Base-by-base conservation (phyloP, 257 asterid genomes). In the Nicotiana benthamiana region DNA sequence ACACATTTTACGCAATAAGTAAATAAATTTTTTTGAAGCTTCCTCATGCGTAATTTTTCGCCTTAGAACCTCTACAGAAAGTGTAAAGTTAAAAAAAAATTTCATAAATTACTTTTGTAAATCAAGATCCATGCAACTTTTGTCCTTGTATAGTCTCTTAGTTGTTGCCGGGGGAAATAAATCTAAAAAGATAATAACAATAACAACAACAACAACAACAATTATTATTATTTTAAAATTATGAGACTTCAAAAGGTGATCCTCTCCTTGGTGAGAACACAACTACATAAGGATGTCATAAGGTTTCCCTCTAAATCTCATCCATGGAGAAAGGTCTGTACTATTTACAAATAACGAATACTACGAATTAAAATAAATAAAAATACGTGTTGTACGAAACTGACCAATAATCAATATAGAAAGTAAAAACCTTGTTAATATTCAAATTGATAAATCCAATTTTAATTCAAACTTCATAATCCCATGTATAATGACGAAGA, bases 111-210 rank as follows among this genome's bases (percentile, higher is more conserved):
- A 51, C 56, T 13, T 16, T 51, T 54, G 24, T 54, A 5, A 54
- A 54, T 54, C 18, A 54, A 17, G 22, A 54, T 16, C 16, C 56
- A 51, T 13, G n/a, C n/a, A 51, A 3, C 6, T 51, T 4, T 51
- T 9, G 12, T 48, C 13, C 53, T 48, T 48, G 16, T 48, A 9
- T 48, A 9, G 12, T 48, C 54, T 48, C 54, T 15, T 52, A 52
- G 0, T 15, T 2, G 2, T 52, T 3, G 57, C 2, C 0, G 0
- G 18, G 0, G 0, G 1, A 52, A 13, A 60, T 10, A 9, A 10
- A 60, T 20, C 9, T 3, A 10, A 60, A 62, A 24, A 11, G 7
- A 61, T 1, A 26, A 5, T 18, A 16, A 5, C 6, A 18, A 52
- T 15, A 52, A 52, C 6, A 15, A 5, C 0, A 17, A 51, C 0